A percentile compares a stretch with the other conserved stretches of the same genome.
Evolutionary conservation across 805 yeast genomes (phyloP).

Genomic region (Yarrowia yakushimensis): DNA sequence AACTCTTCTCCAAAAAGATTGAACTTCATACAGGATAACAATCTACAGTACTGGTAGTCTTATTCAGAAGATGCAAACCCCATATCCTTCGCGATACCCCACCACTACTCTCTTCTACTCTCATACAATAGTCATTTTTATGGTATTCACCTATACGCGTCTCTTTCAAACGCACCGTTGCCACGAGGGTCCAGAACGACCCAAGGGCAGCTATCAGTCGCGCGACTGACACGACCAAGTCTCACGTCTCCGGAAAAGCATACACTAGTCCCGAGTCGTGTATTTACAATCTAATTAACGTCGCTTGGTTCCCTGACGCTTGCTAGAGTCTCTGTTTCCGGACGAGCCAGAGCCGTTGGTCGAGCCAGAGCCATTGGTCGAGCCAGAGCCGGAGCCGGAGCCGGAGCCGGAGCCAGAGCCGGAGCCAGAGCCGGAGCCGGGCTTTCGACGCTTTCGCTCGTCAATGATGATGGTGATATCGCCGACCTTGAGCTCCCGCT

Average conservation of each 20-base stretch:
- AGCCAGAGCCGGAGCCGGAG: too few relatives aligned
- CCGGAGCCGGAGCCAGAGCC: background rate
- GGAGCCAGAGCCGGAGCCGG: background rate
- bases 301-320: slow-evolving; percentile 24
- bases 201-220: background rate
- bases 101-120: background rate
- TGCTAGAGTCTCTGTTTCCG: slow-evolving; percentile 23
- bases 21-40: too few relatives aligned
- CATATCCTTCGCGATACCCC: too few relatives aligned
- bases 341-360: background rate
- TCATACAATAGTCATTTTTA: background rate
- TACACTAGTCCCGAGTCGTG: background rate
- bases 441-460: slow-evolving; percentile 36
- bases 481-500: slow-evolving; percentile 36
- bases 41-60: too few relatives aligned
- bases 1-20: too few relatives aligned
- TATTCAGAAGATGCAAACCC: too few relatives aligned
- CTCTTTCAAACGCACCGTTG: background rate
- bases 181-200: background rate
- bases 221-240: background rate
- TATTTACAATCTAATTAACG: slow-evolving; percentile 14
- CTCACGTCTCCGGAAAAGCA: background rate
- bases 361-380: too few relatives aligned
- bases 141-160: background rate
- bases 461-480: slow-evolving; percentile 35